Evolutionary conservation across 441 rosid genomes (phyloP).

Genomic region (Populus tomentosa): DNA sequence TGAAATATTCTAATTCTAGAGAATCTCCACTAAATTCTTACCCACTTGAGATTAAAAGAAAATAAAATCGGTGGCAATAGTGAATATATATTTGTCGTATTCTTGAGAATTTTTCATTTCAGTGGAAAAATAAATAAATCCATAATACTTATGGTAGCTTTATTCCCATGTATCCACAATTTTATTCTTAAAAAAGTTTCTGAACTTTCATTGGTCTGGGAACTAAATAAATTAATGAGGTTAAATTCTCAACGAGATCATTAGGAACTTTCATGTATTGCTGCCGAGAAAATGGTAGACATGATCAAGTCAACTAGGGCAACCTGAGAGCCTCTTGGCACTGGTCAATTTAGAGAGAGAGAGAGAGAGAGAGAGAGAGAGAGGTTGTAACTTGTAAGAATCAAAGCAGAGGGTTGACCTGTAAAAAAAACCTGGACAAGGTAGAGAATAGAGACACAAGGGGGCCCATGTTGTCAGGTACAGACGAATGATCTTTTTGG

Average conservation of each 20-base stretch:
- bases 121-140: background rate
- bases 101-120: too few relatives aligned
- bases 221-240: too few relatives aligned
- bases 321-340: too few relatives aligned
- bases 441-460: background rate
- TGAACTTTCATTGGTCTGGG: too few relatives aligned
- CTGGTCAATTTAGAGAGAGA: background rate
- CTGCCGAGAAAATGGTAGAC: background rate
- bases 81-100: too few relatives aligned
- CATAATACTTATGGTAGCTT: background rate
- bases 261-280: background rate
- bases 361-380: too few relatives aligned
- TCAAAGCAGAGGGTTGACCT: background rate
- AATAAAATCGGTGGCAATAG: background rate
- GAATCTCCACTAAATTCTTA: background rate
- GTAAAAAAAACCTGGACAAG: background rate
- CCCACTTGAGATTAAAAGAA: background rate
- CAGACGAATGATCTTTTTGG: background rate
- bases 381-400: too few relatives aligned
- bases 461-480: background rate
- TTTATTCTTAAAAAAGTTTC: too few relatives aligned
- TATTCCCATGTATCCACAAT: too few relatives aligned
- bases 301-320: too few relatives aligned
- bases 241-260: too few relatives aligned
- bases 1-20: background rate